Base-by-base conservation (phyloP, 768 basidiomycete species). In the Erythrobasidium yunnanense region DNA sequence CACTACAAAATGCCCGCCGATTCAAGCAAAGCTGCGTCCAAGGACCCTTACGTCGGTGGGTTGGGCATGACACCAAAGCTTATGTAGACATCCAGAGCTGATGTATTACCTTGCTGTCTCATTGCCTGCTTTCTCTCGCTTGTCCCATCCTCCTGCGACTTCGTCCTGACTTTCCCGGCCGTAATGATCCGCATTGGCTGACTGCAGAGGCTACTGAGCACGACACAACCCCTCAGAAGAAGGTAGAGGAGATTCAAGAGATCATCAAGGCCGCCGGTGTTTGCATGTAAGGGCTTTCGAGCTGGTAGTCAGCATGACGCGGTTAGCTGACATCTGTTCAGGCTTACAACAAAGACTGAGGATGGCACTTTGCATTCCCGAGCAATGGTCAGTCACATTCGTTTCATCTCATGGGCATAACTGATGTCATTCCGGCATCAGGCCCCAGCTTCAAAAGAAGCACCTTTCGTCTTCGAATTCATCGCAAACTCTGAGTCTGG, bases 391-490 rank as follows among this genome's bases (percentile, higher is more conserved):
- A 55, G 53, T 32, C 23, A 55, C 25, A 22, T n/a, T n/a, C 53
- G 6, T 27, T 22, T 32, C n/a, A 32, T n/a, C 53, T 27, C 23
- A n/a, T n/a, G n/a, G n/a, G n/a, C n/a, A n/a, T n/a, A n/a, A n/a
- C n/a, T n/a, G n/a, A n/a, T n/a, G n/a, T n/a, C n/a, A n/a, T n/a
- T n/a, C n/a, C n/a, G n/a, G n/a, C n/a, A n/a, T n/a, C n/a, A 71
- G 72, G 30, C 55, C 11, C 67, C 72, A 29, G 72, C 72, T 0
- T 4, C 2, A 33, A 62, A 71, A 66, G 55, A 68, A 46, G 71
- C 69, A 51, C 60, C 60, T 17, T 69, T 73, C 67, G 67, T 68
- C 25, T 71, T 72, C 71, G 49, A 63, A 38, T 73, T 73, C 66
- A 51, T 73, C 34, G 70, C 70, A 45, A 72, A 73, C 70, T 68